Base-by-base conservation (phyloP, 2,329 filamentous ascomycete species). In the Aspergillus terreus region DNA sequence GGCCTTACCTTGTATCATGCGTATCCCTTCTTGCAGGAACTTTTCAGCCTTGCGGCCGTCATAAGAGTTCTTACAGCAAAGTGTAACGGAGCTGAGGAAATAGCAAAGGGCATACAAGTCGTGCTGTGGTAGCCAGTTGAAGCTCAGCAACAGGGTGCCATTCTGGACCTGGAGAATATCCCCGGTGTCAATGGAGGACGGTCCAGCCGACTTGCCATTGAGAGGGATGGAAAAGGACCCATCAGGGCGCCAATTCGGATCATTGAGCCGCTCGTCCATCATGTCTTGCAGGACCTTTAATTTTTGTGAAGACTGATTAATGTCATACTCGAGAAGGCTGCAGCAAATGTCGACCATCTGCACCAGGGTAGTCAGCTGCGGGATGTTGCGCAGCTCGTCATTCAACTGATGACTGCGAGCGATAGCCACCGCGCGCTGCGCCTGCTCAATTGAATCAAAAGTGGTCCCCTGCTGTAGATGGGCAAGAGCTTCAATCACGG, bases 301-400 rank as follows among this genome's bases (percentile, higher is more conserved):
- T 59, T 86, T 86, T 21, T 74, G 66, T 3, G 72, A 68, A 3
- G 76, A 75, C 57, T 82, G 77, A 9, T 77, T 74, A 17, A 79
- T 72, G 45, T 78, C 75, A 49, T 78, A 81, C 46, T 79, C 76
- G 49, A 81, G 75, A 25, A 86, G 69, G 53, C 78, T 79, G 62
- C 82, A 85, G 35, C 78, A 78, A 35, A 87, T 76, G 63, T 87
- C 84, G 14, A 85, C 71, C 55, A 82, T 79, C 50, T 84, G 78
- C 15, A 83, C 73, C 36, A 86, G 63, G 0, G 80, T 78, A 14
- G 72, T 75, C 30, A 87, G 71, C 56, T 85, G 82, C 4, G 81
- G 80, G 23, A 83, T 72, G 35, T 76, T 68, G 36, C 75, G 69
- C 53, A 80, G 71, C 14, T 72, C 69, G 43, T 78, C 73, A 46